Base-by-base conservation (phyloP, 306 rosid genomes). In the Cyamopsis tetragonoloba region DNA sequence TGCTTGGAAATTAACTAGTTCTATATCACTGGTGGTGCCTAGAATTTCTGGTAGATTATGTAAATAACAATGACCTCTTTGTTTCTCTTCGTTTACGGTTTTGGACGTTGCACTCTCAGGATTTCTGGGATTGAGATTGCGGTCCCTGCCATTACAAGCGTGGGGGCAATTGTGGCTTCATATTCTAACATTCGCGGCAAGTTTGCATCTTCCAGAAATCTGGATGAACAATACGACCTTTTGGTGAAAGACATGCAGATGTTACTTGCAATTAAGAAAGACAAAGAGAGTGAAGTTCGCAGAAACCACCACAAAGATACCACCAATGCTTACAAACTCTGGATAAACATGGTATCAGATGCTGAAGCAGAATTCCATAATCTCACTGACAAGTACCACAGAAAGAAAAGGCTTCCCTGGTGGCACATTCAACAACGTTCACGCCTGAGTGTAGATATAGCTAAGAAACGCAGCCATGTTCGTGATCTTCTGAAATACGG, bases 321-420 rank as follows among this genome's bases (percentile, higher is more conserved):
- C 57, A 28, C 78, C 3, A 62, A 20, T 44, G 58, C 55, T 20
- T 73, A 73, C 46, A 11, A 60, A 27, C 41, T 43, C 22, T 73
- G 78, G 78, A 51, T 35, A 46, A 30, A 53, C 42, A 42, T 28
- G 39, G 66, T 73, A 55, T 51, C 37, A 51, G 35, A 41, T 2
- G 14, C 14, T 42, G 48, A 10, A 5, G 58, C 3, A 7, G 35
- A 63, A 31, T 57, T 54, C 15, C 7, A 41, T 6, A 20, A 31
- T 1, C 46, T 73, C 20, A 63, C 1, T 41, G 13, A 4, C 3
- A 22, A 30, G 53, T 73, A 57, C 8, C 3, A 68, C 12, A n/a
- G 28, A 51, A 22, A 15, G n/a, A 6, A 7, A 18, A 3, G 1
- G 6, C 48, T 43, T 2, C 47, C 47, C 30, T 7, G 41, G 28